Percentiles rank a stretch among this genome's conserved stretches.
phyloP scores from a whole-genome alignment of 2,329 filamentous ascomycete species.

The Penicillium sp. region DNA sequence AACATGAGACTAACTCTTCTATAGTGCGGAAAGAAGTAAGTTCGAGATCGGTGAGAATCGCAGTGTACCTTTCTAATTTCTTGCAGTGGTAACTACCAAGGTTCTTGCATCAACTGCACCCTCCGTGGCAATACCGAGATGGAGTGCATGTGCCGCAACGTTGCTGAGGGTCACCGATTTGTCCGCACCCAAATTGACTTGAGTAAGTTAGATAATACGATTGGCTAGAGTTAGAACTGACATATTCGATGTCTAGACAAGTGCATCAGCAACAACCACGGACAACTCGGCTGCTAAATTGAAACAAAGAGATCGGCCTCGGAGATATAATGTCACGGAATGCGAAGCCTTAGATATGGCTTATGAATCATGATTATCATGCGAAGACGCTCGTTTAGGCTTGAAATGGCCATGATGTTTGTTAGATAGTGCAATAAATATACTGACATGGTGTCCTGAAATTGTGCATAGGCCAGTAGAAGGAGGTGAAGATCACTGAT shows the following conservation, averaged over 20 bases:
- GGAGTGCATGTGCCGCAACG: conserved; percentile 18
- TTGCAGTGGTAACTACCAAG: conserved; percentile 15
- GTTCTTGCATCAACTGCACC: conserved; percentile 18
- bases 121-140: conserved; percentile 14
- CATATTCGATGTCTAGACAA: conserved; percentile 9
- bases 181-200: conserved; percentile 14
- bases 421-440: not conserved
- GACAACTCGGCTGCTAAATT: conserved; percentile 18
- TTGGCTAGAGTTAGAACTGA: not conserved
- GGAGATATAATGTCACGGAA: not conserved
- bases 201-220: conserved; percentile 6
- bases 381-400: conserved; percentile 11
- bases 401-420: not conserved
- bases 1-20: not conserved
- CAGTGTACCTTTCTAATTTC: not conserved
- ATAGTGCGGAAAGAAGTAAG: conserved; percentile 20
- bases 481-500: not conserved
- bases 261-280: conserved; percentile 21
- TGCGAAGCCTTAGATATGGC: not conserved
- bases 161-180: conserved; percentile 10
- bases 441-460: not conserved
- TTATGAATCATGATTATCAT: conserved; percentile 15
- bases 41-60: not conserved
- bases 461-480: not conserved
- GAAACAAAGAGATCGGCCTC: not conserved